A percentile compares a stretch with the other conserved stretches of the same genome.
Evolutionary conservation across 768 basidiomycete genomes (phyloP).

Genomic region (Plicaturopsis crispa): DNA sequence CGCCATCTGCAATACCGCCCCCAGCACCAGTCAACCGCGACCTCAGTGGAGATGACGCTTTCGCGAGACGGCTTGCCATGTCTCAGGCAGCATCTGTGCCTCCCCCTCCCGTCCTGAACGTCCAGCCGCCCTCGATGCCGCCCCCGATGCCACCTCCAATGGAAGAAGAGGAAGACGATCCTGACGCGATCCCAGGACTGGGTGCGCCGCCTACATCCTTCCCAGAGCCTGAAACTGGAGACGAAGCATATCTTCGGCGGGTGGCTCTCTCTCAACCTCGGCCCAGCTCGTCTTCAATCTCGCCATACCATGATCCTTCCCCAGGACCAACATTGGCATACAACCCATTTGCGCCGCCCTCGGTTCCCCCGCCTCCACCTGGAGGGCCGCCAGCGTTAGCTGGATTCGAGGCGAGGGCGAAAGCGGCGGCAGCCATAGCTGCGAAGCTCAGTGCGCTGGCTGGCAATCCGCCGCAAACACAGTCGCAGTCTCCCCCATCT

Average conservation of each 20-base stretch:
- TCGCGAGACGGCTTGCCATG: conserved; percentile 68
- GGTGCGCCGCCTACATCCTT: conserved; percentile 5
- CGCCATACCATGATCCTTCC: conserved; percentile 13
- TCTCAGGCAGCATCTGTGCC: conserved; percentile 26
- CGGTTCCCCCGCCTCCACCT: conserved; percentile 51
- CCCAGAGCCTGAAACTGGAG: conserved; percentile 52
- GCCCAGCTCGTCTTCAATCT: too few species aligned
- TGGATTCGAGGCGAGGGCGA: conserved; percentile 58
- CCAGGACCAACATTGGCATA: conserved; percentile 52
- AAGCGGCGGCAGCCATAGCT: conserved; percentile 78
- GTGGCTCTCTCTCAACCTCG: conserved; percentile 41
- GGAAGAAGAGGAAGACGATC: conserved; percentile 14
- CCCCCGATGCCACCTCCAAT: conserved; percentile 15
- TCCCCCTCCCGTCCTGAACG: conserved; percentile 4
- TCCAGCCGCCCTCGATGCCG: too few species aligned
- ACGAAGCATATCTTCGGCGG: conserved; percentile 62
- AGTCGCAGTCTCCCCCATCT: conserved; percentile 17
- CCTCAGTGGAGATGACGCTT: conserved; percentile 75
- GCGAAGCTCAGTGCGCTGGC: conserved; percentile 61
- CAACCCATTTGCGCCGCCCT: conserved; percentile 62
- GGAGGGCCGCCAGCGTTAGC: conserved; percentile 28
- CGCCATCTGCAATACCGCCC: conserved; percentile 12
- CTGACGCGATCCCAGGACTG: conserved; percentile 18
- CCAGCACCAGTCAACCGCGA: conserved; percentile 33
- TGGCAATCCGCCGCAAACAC: conserved; percentile 18